Percentiles rank a stretch among this genome's conserved stretches.
Evolutionary conservation across 2,329 filamentous ascomycete genomes (phyloP).

Genomic region (Leptosphaerulina australis): DNA sequence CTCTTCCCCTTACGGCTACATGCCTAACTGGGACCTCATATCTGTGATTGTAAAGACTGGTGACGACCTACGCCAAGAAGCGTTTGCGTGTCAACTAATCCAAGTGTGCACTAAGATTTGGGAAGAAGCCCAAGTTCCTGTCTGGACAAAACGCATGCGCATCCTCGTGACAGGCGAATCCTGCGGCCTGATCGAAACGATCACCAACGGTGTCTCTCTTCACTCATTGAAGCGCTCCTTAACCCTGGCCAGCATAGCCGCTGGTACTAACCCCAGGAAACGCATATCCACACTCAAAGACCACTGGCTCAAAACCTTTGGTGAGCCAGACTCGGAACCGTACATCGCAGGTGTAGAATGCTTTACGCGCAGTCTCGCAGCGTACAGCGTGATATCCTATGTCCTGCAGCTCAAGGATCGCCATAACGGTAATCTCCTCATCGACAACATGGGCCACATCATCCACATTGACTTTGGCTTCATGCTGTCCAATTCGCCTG

Average conservation of each 20-base stretch:
- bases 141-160: conserved; percentile 90
- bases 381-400: conserved; percentile 85
- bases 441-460: conserved; percentile 84
- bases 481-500: conserved; percentile 86
- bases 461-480: conserved; percentile 91
- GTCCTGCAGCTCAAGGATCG: conserved; percentile 83
- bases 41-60: conserved; percentile 90
- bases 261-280: conserved; percentile 73
- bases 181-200: conserved; percentile 84
- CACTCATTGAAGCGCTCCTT: conserved; percentile 83
- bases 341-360: conserved; percentile 76
- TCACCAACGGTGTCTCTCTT: conserved; percentile 85
- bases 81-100: conserved; percentile 85
- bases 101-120: conserved; percentile 82
- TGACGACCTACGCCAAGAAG: conserved; percentile 80
- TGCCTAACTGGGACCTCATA: conserved; percentile 87
- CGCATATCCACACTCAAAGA: conserved; percentile 81
- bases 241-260: conserved; percentile 74
- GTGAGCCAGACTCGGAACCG: conserved; percentile 69
- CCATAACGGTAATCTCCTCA: conserved; percentile 84
- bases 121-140: conserved; percentile 73
- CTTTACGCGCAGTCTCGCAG: conserved; percentile 80
- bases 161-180: conserved; percentile 86
- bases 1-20: conserved; percentile 84
- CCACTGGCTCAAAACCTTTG: conserved; percentile 81